phyloP scores from a whole-genome alignment of 2,329 filamentous ascomycete genomes.

The Aspergillus fumigatiaffinis region DNA sequence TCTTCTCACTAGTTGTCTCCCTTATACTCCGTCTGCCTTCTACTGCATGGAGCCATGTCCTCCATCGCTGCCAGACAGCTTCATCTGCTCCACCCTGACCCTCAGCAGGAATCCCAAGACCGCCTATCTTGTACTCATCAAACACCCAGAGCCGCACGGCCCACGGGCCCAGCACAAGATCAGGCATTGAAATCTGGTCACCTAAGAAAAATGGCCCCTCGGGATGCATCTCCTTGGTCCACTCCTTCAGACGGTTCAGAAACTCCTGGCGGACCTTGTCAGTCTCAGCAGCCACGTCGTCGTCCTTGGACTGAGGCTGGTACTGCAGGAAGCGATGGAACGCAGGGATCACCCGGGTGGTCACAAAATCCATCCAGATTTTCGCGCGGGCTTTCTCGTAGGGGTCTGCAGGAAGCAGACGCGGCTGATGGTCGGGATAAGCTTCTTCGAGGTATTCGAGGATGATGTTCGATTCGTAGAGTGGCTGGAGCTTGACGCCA shows the following conservation, averaged over 20 bases:
- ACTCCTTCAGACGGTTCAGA: constrained; percentile 54
- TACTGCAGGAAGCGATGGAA: constrained; percentile 62
- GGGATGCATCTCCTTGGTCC: constrained; percentile 59
- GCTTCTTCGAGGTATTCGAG: constrained; percentile 74
- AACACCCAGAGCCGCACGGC: constrained; percentile 68
- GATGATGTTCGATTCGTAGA: constrained; percentile 70
- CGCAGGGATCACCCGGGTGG: constrained; percentile 61
- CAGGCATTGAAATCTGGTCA: constrained; percentile 60
- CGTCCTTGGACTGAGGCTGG: constrained; percentile 29
- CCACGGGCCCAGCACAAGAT: constrained; percentile 71
- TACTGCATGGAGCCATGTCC: constrained; percentile 60
- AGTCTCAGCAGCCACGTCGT: constrained; percentile 36
- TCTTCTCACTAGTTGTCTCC: constrained; percentile 64
- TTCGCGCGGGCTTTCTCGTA: constrained; percentile 63
- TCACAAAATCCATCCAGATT: constrained; percentile 73
- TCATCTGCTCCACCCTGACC: constrained; percentile 53
- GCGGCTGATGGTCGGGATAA: constrained; percentile 50
- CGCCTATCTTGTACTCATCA: constrained; percentile 65
- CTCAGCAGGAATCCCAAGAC: constrained; percentile 47
- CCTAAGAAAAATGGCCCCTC: constrained; percentile 67
- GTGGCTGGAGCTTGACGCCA: constrained; percentile 54
- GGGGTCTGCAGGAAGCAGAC: constrained; percentile 56
- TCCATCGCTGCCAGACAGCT: constrained; percentile 61
- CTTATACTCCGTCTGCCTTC: constrained; percentile 58
- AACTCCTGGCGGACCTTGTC: constrained; percentile 57